Percentiles rank a stretch among this genome's conserved stretches.
Conservation (phyloP, 1,284 basidiomycete genomes). For the Malassezia japonica region DNA sequence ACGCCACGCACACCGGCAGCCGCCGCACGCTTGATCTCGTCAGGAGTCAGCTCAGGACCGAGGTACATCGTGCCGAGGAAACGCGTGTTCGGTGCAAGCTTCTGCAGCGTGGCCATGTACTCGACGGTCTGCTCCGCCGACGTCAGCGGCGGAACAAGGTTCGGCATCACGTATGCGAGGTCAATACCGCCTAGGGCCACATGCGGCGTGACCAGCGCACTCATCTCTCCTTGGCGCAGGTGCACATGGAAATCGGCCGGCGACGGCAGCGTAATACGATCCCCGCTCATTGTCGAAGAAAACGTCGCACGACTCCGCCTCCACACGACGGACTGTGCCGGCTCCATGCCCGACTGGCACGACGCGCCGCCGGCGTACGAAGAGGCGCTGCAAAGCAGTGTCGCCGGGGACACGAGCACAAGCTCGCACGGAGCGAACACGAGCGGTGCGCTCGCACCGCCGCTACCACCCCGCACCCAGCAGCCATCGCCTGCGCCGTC, state of each 20-base stretch:
- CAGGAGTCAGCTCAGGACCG: conserved; percentile 76
- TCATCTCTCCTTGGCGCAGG: conserved; percentile 72
- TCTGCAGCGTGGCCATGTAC: conserved; percentile 68
- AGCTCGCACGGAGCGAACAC: too few relatives aligned
- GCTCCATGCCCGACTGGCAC: not conserved
- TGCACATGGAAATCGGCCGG: conserved; percentile 76
- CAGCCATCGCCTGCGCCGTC: too few relatives aligned
- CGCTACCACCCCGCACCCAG: too few relatives aligned
- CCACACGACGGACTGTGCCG: too few relatives aligned
- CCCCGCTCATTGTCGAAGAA: not conserved
- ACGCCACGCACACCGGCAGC: conserved; percentile 56
- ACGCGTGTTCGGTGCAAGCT: conserved; percentile 67
- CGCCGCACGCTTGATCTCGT: conserved; percentile 73
- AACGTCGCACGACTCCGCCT: too few relatives aligned
- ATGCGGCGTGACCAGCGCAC: conserved; percentile 75
- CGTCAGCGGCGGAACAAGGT: conserved; percentile 83
- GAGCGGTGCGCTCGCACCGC: too few relatives aligned
- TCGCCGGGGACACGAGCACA: too few relatives aligned
- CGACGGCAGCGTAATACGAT: conserved; percentile 19
- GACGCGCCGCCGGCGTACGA: conserved; percentile 14
- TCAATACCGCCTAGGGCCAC: conserved; percentile 78
- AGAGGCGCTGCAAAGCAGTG: not conserved
- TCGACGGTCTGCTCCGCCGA: conserved; percentile 69
- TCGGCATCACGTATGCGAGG: conserved; percentile 97
- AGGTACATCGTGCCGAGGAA: conserved; percentile 96